Percentiles rank a stretch among this genome's conserved stretches.
Evolutionary conservation across 2,329 filamentous ascomycete species (phyloP).

Genomic region (Neoascochyta sp.): DNA sequence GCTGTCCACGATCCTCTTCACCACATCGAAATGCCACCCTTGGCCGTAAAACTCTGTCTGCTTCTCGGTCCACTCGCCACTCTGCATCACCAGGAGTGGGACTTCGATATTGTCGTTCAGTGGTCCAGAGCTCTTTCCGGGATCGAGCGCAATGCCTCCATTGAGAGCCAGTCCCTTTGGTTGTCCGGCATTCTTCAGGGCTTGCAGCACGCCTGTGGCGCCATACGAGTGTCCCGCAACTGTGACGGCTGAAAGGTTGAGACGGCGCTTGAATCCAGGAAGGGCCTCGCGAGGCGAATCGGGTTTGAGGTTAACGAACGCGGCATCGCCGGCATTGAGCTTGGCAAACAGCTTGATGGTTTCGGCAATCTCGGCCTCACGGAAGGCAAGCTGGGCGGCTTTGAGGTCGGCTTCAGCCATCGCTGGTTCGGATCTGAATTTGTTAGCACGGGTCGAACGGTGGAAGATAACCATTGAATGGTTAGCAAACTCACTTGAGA

Average conservation of each 20-base stretch:
- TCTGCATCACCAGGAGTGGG: conserved; percentile 60
- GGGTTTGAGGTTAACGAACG: conserved; percentile 44
- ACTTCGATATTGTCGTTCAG: conserved; percentile 58
- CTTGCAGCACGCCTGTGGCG: conserved; percentile 60
- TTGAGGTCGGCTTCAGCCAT: conserved; percentile 39
- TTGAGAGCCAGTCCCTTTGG: conserved; percentile 47
- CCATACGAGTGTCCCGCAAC: conserved; percentile 64
- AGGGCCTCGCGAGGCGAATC: conserved; percentile 46
- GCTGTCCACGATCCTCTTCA: conserved; percentile 54
- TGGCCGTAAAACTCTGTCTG: conserved; percentile 58
- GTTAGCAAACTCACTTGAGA: conserved; percentile 19
- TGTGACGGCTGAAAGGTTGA: conserved; percentile 55
- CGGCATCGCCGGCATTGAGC: conserved; percentile 39
- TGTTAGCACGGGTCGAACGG: too few relatives aligned
- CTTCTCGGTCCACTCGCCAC: conserved; percentile 60
- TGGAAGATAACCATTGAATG: background rate
- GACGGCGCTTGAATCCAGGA: conserved; percentile 50
- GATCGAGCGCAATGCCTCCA: conserved; percentile 61
- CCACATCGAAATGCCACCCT: conserved; percentile 59
- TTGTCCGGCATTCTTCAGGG: conserved; percentile 52
- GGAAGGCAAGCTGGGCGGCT: conserved; percentile 42
- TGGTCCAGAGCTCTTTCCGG: conserved; percentile 61
- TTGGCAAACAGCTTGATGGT: conserved; percentile 41
- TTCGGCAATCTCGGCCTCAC: conserved; percentile 46
- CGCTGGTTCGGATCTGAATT: conserved; percentile 23